phyloP scores from a whole-genome alignment of 164 flowering plant species.

The Chimonanthus praecox region DNA sequence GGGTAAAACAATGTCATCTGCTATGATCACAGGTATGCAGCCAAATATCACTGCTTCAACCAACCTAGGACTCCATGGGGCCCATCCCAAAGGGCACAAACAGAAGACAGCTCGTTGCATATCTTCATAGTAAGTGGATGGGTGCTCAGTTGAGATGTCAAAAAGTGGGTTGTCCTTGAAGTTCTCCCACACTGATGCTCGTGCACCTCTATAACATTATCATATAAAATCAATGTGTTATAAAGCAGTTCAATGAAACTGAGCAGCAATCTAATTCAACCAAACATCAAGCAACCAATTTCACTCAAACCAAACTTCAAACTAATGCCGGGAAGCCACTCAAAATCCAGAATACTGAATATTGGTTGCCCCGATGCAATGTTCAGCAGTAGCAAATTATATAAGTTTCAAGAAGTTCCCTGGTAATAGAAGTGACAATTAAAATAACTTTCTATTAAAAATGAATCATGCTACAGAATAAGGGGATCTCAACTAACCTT shows the following conservation, averaged over 20 bases:
- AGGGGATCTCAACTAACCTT: slow-evolving; percentile 33
- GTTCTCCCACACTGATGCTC: slow-evolving; percentile 98
- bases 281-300: not conserved
- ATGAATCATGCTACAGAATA: no score
- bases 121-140: slow-evolving; percentile 90
- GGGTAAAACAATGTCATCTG: slow-evolving; percentile 92
- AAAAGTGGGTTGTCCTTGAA: slow-evolving; percentile 93
- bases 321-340: not conserved
- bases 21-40: slow-evolving; percentile 92
- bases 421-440: no score
- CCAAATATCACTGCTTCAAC: slow-evolving; percentile 95
- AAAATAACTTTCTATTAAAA: no score
- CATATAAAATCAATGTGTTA: not conserved
- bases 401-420: no score
- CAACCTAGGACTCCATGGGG: slow-evolving; percentile 99
- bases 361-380: not conserved
- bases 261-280: not conserved
- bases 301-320: not conserved
- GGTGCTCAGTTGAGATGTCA: slow-evolving; percentile 95
- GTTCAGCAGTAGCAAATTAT: not conserved
- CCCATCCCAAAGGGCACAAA: slow-evolving; percentile 98
- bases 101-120: slow-evolving; percentile 97
- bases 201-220: slow-evolving; percentile 67
- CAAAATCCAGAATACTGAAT: not conserved
- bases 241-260: not conserved